Base-by-base conservation (phyloP, 441 rosid genomes). In the Jatropha multifida region DNA sequence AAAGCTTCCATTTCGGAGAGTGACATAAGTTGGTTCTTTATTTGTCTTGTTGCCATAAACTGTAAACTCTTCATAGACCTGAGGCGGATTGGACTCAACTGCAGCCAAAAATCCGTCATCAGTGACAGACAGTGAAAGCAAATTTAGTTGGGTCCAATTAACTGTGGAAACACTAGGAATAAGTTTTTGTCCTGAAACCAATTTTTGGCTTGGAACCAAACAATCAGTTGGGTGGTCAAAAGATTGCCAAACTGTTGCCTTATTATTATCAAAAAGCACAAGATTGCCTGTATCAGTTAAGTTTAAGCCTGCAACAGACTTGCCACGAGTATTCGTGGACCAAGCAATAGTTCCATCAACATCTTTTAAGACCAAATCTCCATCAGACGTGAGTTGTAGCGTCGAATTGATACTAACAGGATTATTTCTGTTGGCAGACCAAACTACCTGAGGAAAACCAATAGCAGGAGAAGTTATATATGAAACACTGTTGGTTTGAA, bases 1-100 rank as follows among this genome's bases (percentile, higher is more conserved):
- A 44, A 83, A 76, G 61, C 81, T 65, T 59, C 82, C 84, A 68
- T 54, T 76, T 37, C 60, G 4, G 65, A 69, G 80, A 17, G 75
- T 58, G 20, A 48, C 67, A 49, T 68, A 74, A 2, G 58, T 69
- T 2, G 72, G 55, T 41, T 78, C 82, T 26, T 5, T 7, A 7
- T 70, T 71, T 7, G 56, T 76, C 61, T 59, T 38, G 7, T 15
- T 46, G 49, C 27, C 51, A 26, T 75, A 61, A n/a, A 73, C 75
- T 42, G 0, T 7, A 37, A 18, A 27, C 52, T 70, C 8, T 7
- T 20, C 0, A 40, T 70, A 76, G 14, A 63, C 44, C 14, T 63
- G 71, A 11, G 64, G 68, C 23, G 70, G 74, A 64, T n/a, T 70
- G 44, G 74, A 61, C 13, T 69, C 62, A 11, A 68, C 48, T 5